Evolutionary conservation across 495 filamentous ascomycete genomes (phyloP).

Genomic region (Trypethelium eluteriae): DNA sequence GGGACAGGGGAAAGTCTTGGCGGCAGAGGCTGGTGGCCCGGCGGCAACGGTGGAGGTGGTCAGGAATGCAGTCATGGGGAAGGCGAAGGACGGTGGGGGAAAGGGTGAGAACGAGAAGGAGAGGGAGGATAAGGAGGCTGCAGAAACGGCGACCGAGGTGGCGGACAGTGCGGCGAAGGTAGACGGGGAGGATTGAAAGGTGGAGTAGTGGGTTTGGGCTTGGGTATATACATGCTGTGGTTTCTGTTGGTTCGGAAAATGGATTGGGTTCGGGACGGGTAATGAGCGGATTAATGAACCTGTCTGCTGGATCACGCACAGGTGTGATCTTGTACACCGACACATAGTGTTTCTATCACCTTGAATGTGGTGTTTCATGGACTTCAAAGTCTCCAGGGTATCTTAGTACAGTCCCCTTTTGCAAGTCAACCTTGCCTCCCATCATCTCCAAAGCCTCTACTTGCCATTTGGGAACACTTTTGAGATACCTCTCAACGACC

Average conservation of each 20-base stretch:
- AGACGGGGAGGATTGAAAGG: constrained; percentile 19
- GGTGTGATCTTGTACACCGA: background rate
- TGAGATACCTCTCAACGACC: too few species aligned
- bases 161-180: constrained; percentile 33
- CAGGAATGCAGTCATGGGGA: constrained; percentile 43
- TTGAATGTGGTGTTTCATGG: background rate
- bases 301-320: background rate
- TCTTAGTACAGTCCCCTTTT: too few species aligned
- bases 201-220: background rate
- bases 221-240: too few species aligned
- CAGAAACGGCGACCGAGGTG: constrained; percentile 31
- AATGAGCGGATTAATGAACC: background rate
- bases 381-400: too few species aligned
- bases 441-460: too few species aligned
- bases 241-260: background rate
- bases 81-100: constrained; percentile 18
- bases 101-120: constrained; percentile 25
- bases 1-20: constrained; percentile 52
- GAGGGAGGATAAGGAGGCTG: constrained; percentile 24
- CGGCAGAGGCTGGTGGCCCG: constrained; percentile 53
- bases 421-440: too few species aligned
- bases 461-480: too few species aligned
- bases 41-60: constrained; percentile 51
- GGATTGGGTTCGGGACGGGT: background rate
- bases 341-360: background rate